phyloP scores from a whole-genome alignment of 805 yeast species.

The Nakazawaea wickerhamii region DNA sequence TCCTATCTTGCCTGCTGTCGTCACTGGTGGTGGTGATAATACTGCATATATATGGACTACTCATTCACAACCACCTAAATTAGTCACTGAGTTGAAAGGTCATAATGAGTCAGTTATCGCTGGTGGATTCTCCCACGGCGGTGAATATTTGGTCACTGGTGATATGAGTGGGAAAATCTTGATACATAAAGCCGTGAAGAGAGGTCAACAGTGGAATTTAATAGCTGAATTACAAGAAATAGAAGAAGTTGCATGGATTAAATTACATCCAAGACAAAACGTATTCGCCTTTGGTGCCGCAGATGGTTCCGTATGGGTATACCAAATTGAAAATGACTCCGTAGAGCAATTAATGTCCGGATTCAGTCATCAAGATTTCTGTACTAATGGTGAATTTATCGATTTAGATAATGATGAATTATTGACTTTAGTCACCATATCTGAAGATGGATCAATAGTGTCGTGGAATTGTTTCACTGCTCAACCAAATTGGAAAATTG shows the following conservation, averaged over 20 bases:
- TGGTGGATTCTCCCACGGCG: slow-evolving; percentile 81
- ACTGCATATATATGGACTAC: slow-evolving; percentile 89
- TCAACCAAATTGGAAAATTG: slow-evolving; percentile 60
- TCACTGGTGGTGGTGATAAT: slow-evolving; percentile 96
- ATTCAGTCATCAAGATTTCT: slow-evolving; percentile 73
- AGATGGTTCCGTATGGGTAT: slow-evolving; percentile 95
- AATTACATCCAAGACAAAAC: slow-evolving; percentile 67
- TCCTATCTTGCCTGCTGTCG: slow-evolving; percentile 78
- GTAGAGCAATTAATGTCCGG: slow-evolving; percentile 73
- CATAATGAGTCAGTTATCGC: slow-evolving; percentile 86
- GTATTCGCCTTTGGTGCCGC: slow-evolving; percentile 88
- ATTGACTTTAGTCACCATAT: slow-evolving; percentile 63
- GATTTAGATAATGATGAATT: slow-evolving; percentile 51
- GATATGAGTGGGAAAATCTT: slow-evolving; percentile 91
- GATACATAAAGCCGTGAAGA: slow-evolving; percentile 63
- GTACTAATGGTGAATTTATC: slow-evolving; percentile 75
- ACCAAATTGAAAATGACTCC: slow-evolving; percentile 55
- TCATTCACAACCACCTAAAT: slow-evolving; percentile 75
- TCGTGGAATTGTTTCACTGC: slow-evolving; percentile 88
- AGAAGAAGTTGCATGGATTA: slow-evolving; percentile 84
- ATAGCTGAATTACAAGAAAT: slow-evolving; percentile 74
- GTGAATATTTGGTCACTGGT: slow-evolving; percentile 76
- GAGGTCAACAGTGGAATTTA: slow-evolving; percentile 79
- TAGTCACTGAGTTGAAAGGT: slow-evolving; percentile 70
- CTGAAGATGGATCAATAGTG: slow-evolving; percentile 83